phyloP scores from a whole-genome alignment of 805 yeast genomes.

The Sugiyamaella boreocaroliniensis region DNA sequence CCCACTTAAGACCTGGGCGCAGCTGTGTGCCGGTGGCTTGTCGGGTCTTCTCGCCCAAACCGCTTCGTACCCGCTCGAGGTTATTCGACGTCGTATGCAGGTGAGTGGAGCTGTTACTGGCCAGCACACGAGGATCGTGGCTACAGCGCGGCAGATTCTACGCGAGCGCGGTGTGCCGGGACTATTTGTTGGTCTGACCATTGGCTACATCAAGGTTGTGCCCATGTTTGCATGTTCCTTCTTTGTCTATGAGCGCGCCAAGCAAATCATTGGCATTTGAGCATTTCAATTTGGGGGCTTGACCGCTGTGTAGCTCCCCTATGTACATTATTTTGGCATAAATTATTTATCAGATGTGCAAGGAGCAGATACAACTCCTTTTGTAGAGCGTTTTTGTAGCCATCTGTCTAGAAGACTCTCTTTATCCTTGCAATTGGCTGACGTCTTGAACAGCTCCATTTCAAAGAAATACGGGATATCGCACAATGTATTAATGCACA shows the following conservation, averaged over 20 bases:
- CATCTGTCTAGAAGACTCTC: too few species aligned
- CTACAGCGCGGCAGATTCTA: slow-evolving; percentile 48
- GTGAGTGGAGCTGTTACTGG: slow-evolving; percentile 71
- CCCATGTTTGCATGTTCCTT: slow-evolving; percentile 98
- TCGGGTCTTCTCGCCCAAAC: slow-evolving; percentile 95
- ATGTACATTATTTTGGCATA: not conserved
- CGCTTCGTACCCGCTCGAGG: slow-evolving; percentile 95
- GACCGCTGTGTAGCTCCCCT: too few species aligned
- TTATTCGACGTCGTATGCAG: slow-evolving; percentile 89
- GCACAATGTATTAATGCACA: too few species aligned
- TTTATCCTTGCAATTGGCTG: not conserved
- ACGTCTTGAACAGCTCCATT: too few species aligned
- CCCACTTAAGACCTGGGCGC: slow-evolving; percentile 87
- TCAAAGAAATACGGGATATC: too few species aligned
- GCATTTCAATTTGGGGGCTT: not conserved
- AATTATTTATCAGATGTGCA: not conserved
- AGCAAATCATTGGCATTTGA: slow-evolving; percentile 59
- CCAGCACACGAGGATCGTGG: slow-evolving; percentile 31
- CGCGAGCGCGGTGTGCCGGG: slow-evolving; percentile 77
- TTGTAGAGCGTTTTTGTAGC: too few species aligned
- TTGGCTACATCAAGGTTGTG: slow-evolving; percentile 89
- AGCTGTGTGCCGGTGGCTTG: slow-evolving; percentile 87
- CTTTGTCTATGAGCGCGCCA: slow-evolving; percentile 85
- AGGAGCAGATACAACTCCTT: not conserved
- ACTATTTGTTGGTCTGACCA: slow-evolving; percentile 87